Base-by-base conservation (phyloP, 495 filamentous ascomycete species). In the Penicillium tannophilum region DNA sequence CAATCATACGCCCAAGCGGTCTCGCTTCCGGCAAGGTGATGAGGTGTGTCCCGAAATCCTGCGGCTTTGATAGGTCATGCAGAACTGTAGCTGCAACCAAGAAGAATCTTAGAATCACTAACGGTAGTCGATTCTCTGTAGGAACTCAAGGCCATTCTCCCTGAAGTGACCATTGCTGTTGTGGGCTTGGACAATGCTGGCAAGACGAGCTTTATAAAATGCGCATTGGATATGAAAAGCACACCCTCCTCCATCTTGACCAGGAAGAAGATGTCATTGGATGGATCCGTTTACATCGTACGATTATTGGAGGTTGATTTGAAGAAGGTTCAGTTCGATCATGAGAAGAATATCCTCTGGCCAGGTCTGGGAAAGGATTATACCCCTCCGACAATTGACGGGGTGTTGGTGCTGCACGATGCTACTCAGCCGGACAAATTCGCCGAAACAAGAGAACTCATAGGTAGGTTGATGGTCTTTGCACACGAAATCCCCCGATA, bases 161-260 rank as follows among this genome's bases (percentile, higher is more conserved):
- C 76, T 23, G 68, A 88, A 67, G 85, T 96, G 66, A 93, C 91
- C 65, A 90, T 98, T 68, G 91, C 87, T 33, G 86, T 98, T 24
- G 84, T 97, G 64, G 94, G 94, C 53, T 83, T 84, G 63, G 79
- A 84, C 62, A 86, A 87, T 50, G 90, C 91, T 35, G 93, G 93
- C 63, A 97, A 98, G 76, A 91, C 90, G 49, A 89, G 90, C 23
- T 96, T 98, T 63, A 89, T 97, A 58, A 88, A 90, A 66, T 85
- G 82, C 54, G 90, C 90, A 11, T 75, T 94, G 63, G 88, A 91
- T 42, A 77, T 93, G 60, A 85, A 84, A 57, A 73, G 74, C 36
- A 72, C 83, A 1, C 80, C 88, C 4, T 72, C 73, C 33, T 85
- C 86, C 46, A 73, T 79, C 44, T 79, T 83, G 28, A 84, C 78